Base-by-base conservation (phyloP, 768 basidiomycete species). In the Amanita subjunquillea region DNA sequence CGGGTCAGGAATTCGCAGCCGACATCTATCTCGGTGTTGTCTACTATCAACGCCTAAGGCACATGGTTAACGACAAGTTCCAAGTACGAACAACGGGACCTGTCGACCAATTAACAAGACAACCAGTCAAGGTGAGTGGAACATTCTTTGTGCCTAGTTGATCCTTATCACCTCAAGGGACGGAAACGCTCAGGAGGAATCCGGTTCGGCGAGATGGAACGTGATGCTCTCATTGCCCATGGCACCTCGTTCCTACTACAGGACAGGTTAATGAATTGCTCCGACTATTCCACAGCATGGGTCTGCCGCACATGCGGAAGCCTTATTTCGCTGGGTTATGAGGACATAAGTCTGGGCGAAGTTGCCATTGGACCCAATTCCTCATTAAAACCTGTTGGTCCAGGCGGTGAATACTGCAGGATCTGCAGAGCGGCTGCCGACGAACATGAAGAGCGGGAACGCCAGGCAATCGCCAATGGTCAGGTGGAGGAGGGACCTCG, bases 11-110 rank as follows among this genome's bases (percentile, higher is more conserved):
- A 70, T 99, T 99, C 67, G 85, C 89, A 39, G 96, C 96, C 6
- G 96, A 99, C 66, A 99, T 99, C 62, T 99, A 98, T 69, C 80
- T 98, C 57, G 96, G 96, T 17, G 86, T 97, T 37, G 95, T 99
- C 53, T 99, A 98, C 72, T 99, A 99, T 68, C 96, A 99, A 65
- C 87, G 96, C 50, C 76, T 99, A 54, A 85, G 96, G 59, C 96
- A 99, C 77, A 98, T 99, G 96, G 96, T 99, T 54, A 77, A 95
- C 57, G 96, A 99, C 74, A 99, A 99, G 70, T 99, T 95, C 77
- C 96, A 99, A 73, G 96, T 99, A 23, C 85, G 96, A 58, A 99
- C 96, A 23, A 97, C 93, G 17, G 96, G 96, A 4, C 94, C 95
- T 12, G 91, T 98, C 32, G 96, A 99, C 69, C 87, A 89, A 20